A percentile compares a stretch with the other conserved stretches of the same genome.
Conservation (phyloP, 495 filamentous ascomycete genomes). For the Podospora comata region DNA sequence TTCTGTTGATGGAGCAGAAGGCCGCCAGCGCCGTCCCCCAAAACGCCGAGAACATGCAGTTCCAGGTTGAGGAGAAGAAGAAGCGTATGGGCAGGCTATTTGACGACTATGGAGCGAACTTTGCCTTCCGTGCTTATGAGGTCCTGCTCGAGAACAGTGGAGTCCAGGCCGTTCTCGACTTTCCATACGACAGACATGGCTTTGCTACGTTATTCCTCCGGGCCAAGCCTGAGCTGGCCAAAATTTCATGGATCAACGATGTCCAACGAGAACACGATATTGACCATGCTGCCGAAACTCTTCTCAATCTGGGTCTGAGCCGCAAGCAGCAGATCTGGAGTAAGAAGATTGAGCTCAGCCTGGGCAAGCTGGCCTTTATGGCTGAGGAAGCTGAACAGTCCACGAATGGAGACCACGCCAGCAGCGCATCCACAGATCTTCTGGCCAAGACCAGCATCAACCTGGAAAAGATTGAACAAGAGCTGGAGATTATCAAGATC, state of each 20-base stretch:
- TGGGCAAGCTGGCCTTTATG: constrained; percentile 76
- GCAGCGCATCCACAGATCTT: constrained; percentile 32
- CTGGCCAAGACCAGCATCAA: constrained; percentile 32
- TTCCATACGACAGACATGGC: constrained; percentile 56
- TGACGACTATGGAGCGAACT: constrained; percentile 66
- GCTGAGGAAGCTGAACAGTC: constrained; percentile 49
- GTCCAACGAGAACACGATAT: constrained; percentile 70
- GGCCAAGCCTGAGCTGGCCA: constrained; percentile 61
- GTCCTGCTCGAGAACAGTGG: constrained; percentile 64
- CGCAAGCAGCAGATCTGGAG: constrained; percentile 77
- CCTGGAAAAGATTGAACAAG: constrained; percentile 52
- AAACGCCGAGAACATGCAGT: constrained; percentile 28
- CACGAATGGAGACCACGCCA: constrained; percentile 31
- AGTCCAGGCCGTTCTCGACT: constrained; percentile 64
- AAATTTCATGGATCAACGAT: constrained; percentile 94
- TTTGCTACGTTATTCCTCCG: constrained; percentile 74
- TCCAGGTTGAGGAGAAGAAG: constrained; percentile 36
- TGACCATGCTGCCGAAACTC: constrained; percentile 60
- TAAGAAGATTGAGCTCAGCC: constrained; percentile 84
- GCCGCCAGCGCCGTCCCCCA: constrained; percentile 18
- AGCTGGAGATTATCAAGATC: constrained; percentile 62
- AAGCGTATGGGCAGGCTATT: constrained; percentile 58
- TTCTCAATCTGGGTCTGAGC: constrained; percentile 61
- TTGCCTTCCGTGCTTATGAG: constrained; percentile 77
- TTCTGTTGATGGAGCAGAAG: constrained; percentile 32